Conservation (phyloP, 1,284 basidiomycete genomes). For the Anthracocystis setariae region DNA sequence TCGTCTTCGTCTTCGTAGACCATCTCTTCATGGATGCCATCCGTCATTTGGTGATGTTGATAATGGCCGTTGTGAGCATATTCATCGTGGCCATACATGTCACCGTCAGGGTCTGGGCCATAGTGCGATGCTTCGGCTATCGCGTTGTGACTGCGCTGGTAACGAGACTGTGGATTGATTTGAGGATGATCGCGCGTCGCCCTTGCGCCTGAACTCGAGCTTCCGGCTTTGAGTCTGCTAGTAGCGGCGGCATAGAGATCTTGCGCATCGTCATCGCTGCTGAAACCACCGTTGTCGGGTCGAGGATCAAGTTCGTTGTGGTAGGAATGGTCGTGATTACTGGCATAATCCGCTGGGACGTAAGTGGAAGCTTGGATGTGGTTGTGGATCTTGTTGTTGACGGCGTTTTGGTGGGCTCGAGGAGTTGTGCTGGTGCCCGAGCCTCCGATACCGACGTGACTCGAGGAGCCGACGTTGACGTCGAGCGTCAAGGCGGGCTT, state of each 20-base stretch:
- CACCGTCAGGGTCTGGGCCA: slow-evolving; percentile 14
- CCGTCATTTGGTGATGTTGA: slow-evolving; percentile 32
- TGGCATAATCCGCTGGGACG: slow-evolving; percentile 21
- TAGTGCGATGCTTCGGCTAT: slow-evolving; percentile 23
- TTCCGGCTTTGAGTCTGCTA: slow-evolving; percentile 47
- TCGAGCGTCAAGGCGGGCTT: slow-evolving; percentile 59
- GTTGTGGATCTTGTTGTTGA: slow-evolving; percentile 41
- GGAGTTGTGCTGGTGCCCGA: slow-evolving; percentile 47
- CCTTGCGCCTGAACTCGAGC: slow-evolving; percentile 41
- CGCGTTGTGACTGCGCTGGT: slow-evolving; percentile 20
- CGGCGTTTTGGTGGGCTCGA: slow-evolving; percentile 38
- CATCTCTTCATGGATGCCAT: slow-evolving; percentile 50
- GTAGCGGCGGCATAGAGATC: slow-evolving; percentile 48
- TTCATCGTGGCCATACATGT: slow-evolving; percentile 34
- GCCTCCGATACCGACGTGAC: slow-evolving; percentile 36
- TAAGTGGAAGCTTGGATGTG: slow-evolving; percentile 50
- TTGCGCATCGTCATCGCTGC: slow-evolving; percentile 54
- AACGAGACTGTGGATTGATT: slow-evolving; percentile 5
- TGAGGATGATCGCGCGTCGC: slow-evolving; percentile 44
- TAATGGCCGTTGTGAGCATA: slow-evolving; percentile 23
- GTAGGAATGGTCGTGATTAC: slow-evolving; percentile 22
- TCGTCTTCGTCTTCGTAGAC: slow-evolving; percentile 59
- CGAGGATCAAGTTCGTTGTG: slow-evolving; percentile 28
- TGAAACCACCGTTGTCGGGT: slow-evolving; percentile 54
- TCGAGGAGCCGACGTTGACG: slow-evolving; percentile 47